Base-by-base conservation (phyloP, 2,329 filamentous ascomycete species). In the Botrytis medusae region DNA sequence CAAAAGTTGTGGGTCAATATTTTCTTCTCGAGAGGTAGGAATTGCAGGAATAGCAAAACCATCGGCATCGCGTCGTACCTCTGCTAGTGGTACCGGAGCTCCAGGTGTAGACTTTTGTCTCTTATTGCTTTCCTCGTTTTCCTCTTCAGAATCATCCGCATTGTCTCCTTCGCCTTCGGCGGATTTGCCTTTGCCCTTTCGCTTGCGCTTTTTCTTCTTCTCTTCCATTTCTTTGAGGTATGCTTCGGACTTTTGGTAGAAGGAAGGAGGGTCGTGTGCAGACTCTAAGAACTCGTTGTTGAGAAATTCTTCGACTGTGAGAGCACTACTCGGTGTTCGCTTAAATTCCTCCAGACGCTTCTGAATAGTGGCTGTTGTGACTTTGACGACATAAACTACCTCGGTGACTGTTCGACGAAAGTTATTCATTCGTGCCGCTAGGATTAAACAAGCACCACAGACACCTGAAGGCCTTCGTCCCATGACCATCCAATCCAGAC, bases 391-490 rank as follows among this genome's bases (percentile, higher is more conserved):
- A 81, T 97, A 98, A n/a, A 98, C 95, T 14, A 99, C 93, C 83
- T 99, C 96, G 44, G 94, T 90, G 20, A 97, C 90, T 0, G 94
- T 97, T 29, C 96, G 91, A 62, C 95, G 92, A 81, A 97, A 99
- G 82, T 98, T 98, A 87, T 98, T 97, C 92, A 98, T 98, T 70
- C 96, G 92, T 14, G 96, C 95, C 10, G 96, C 96, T 81, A 99
- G 91, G 75, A 99, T 93, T 65, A 99, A 88, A 77, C 95, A 97
- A 20, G 96, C 96, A 75, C 96, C 96, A 81, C 95, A 98, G 72
- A 98, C 91, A 77, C 96, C 96, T 10, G 95, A 95, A 25, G 96
- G 96, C 59, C 96, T 91, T 79, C 96, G 92, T 78, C 96, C 96
- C 81, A 95, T 94, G 64, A 95, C 92, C 89, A 99, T 98, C 95